Conservation (phyloP, 495 filamentous ascomycete species). For the Saxophila tyrrhenica region DNA sequence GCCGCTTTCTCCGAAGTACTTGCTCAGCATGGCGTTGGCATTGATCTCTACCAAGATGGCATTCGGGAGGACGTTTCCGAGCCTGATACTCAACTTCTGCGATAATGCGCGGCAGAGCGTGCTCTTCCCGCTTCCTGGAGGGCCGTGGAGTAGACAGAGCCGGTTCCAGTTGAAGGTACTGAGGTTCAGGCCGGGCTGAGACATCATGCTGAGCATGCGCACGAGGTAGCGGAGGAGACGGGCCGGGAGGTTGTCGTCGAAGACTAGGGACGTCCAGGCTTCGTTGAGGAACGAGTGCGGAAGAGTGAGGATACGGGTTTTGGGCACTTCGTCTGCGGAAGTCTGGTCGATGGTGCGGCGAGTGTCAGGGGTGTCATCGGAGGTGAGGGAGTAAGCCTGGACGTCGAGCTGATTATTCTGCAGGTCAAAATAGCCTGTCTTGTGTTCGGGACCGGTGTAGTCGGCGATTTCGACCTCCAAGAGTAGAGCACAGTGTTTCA, state of each 20-base stretch:
- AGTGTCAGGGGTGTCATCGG: constrained; percentile 2
- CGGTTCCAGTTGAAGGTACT: constrained; percentile 25
- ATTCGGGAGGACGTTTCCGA: constrained; percentile 33
- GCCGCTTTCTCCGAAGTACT: constrained; percentile 45
- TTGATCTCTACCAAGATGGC: constrained; percentile 42
- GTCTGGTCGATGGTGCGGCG: constrained; percentile 5
- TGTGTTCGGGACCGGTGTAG: constrained; percentile 11
- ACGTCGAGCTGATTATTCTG: constrained; percentile 21
- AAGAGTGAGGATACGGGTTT: constrained; percentile 28
- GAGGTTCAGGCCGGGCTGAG: constrained; percentile 17
- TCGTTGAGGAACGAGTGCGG: constrained; percentile 35
- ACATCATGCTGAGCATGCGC: constrained; percentile 30
- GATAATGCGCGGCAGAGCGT: constrained; percentile 41
- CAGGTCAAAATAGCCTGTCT: constrained; percentile 11
- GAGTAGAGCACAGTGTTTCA: constrained; percentile 12
- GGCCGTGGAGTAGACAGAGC: constrained; percentile 41
- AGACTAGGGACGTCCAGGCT: constrained; percentile 43
- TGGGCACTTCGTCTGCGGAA: constrained; percentile 1
- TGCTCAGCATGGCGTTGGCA: constrained; percentile 40
- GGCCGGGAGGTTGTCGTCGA: constrained; percentile 37
- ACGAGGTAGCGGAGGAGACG: constrained; percentile 36
- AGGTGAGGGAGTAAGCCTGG: constrained; percentile 22
- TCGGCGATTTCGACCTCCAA: constrained; percentile 24
- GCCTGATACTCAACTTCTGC: constrained; percentile 46
- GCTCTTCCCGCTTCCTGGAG: constrained; percentile 47